These are phyloP conservation scores for Alternaria panax DNA, from an alignment of 2,329 filamentous ascomycete species.

Conservation along the genomic window DNA sequence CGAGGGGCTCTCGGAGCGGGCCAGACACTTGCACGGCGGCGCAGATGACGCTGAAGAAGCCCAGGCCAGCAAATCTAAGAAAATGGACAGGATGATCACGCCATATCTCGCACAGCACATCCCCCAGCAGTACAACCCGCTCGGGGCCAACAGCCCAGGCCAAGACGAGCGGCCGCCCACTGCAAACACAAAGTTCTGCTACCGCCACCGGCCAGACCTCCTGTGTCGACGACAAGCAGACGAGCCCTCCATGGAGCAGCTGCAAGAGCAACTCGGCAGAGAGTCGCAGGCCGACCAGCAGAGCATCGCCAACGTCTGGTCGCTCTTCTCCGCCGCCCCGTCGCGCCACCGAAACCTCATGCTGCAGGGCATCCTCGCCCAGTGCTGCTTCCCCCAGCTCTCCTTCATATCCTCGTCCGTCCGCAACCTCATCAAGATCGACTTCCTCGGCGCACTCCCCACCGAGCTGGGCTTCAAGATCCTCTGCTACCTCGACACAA, in stretches of 20 bases:
- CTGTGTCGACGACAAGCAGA: slow-evolving; percentile 93
- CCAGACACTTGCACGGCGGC: slow-evolving; percentile 38
- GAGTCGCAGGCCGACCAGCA: slow-evolving; percentile 87
- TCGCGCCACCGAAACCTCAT: slow-evolving; percentile 94
- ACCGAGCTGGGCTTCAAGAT: slow-evolving; percentile 93
- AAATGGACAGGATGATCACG: slow-evolving; percentile 79
- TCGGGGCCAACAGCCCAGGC: slow-evolving; percentile 62
- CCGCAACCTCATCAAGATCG: slow-evolving; percentile 94
- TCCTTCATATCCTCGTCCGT: slow-evolving; percentile 91
- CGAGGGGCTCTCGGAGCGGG: slow-evolving; percentile 40
- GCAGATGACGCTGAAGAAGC: slow-evolving; percentile 38
- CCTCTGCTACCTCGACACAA: slow-evolving; percentile 89
- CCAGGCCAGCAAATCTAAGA: slow-evolving; percentile 56
- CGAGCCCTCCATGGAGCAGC: slow-evolving; percentile 93
- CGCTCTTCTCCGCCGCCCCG: slow-evolving; percentile 93
- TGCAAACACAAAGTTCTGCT: slow-evolving; percentile 90
- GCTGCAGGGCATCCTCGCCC: slow-evolving; percentile 93
- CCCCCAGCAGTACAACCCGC: slow-evolving; percentile 83
- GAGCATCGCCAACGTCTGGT: slow-evolving; percentile 97
- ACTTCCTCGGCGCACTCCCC: slow-evolving; percentile 89
- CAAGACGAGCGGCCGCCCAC: slow-evolving; percentile 43
- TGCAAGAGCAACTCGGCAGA: slow-evolving; percentile 87
- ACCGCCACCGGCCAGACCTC: slow-evolving; percentile 90
- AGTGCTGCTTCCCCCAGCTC: slow-evolving; percentile 97
- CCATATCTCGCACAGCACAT: slow-evolving; percentile 93